Conservation (phyloP, 139 green algal genomes). For the Asterochloris erici region DNA sequence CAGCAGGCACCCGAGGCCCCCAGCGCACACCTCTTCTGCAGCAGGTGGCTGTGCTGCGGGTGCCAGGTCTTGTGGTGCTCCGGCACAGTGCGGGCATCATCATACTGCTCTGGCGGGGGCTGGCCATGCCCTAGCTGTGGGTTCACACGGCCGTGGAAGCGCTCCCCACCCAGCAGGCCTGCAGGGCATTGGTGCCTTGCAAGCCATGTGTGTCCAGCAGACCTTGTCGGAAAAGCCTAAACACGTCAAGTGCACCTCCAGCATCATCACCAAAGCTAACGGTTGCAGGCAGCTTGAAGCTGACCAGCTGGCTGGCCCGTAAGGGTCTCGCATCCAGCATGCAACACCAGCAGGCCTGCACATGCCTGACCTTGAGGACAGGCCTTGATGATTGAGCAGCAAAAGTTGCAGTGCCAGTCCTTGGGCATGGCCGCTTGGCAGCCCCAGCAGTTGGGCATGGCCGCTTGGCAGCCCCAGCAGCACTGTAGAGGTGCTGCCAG, state of each 20-base stretch:
- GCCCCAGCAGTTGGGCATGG: not conserved
- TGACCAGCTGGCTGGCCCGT: not conserved
- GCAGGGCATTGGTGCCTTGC: not conserved
- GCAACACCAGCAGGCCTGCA: constrained; percentile 8
- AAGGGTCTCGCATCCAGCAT: not conserved
- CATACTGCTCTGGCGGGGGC: constrained; percentile 21
- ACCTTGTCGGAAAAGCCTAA: too few species aligned
- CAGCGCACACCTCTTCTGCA: constrained; percentile 3
- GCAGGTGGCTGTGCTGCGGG: constrained; percentile 18
- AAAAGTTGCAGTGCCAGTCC: not conserved
- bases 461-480: not conserved
- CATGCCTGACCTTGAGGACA: not conserved
- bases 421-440: not conserved
- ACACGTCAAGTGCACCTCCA: too few species aligned
- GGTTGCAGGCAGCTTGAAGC: not conserved
- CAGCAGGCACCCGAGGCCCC: not conserved
- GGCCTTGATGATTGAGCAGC: not conserved
- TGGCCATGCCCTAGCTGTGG: constrained; percentile 17
- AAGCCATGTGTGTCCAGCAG: too few species aligned
- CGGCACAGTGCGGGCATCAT: not conserved
- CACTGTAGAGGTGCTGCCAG: too few species aligned
- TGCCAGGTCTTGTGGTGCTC: constrained; percentile 17
- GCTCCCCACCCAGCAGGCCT: constrained; percentile 7
- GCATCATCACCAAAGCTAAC: not conserved
- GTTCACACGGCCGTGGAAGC: constrained; percentile 15